Base-by-base conservation (phyloP, 495 filamentous ascomycete species). In the Saxophila tyrrhenica region DNA sequence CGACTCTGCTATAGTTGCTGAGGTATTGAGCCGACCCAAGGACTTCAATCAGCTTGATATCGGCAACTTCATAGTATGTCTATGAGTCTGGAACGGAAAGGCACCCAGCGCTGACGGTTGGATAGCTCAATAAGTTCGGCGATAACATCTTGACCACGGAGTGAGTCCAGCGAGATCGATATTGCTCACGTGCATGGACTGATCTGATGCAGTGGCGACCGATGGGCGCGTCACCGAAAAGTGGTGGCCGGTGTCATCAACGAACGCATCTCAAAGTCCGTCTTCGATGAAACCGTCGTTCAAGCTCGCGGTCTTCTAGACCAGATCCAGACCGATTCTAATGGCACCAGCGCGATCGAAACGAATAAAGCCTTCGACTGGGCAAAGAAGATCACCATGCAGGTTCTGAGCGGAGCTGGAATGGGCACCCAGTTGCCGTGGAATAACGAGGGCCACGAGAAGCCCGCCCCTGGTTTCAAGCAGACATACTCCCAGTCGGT, bases 221-320 rank as follows among this genome's bases (percentile, higher is more conserved):
- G 19, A 10, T 67, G 65, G 65, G 47, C 59, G 13, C 54, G 64
- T 25, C 65, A 67, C 20, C 43, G 65, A 23, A 65, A 59, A 44
- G 50, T 66, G 21, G 49, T 67, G 7, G 58, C 65, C 10, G 24
- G 49, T 32, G 62, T 66, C 24, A 62, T 67, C 13, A 64, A 67
- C 54, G 65, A 67, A 51, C 61, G 64, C 25, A 64, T 67, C 32
- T 61, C 57, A 16, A 64, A 61, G 41, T 48, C 57, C 8, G 65
- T 66, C 25, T 67, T 62, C 38, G 47, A 52, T 47, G 64, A 66
- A 42, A 62, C 56, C 47, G 54, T 64, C 13, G 51, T 46, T n/a
- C 65, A 68, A 39, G 57, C 65, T 19, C 41, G 58, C 17, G 60
- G 61, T 13, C 50, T 68, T 20, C 52, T 68, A 13, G 47, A 48